Evolutionary conservation across 352 stramenopile genomes (phyloP), one percentile per base, ranked within the genome.

Genomic region (Globisporangium lucens): DNA sequence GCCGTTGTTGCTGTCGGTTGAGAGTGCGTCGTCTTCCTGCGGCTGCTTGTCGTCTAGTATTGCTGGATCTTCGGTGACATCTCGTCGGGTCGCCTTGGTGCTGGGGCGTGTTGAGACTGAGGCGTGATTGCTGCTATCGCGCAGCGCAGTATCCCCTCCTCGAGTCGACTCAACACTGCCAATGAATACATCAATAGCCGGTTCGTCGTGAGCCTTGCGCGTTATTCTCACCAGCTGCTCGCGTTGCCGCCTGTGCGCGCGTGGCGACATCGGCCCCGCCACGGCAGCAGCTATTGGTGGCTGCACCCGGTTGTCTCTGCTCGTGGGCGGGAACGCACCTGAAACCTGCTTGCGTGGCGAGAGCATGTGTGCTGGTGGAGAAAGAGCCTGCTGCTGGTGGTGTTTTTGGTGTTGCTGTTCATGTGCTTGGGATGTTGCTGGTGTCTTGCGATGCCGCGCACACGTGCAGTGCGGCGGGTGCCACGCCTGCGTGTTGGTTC

Each of bases 401-500:
- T 17, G 30, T n/a, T 24, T 24, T 24, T 24, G 24, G 24, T 61
- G 56, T 20, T 61, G 56, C 38, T 20, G 38, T 6, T 60, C 29
- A 1, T 41, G 41, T 12, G 24, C 3, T 63, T 27, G 22, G 0
- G 22, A n/a, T 22, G 35, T 33, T 49, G 46, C 24, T 43, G 12
- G 38, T 46, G 58, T 27, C 4, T 67, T 59, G 35, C 60, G 61
- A 49, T 85, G 77, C 20, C 75, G 67, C 4, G 69, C 64, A 17
- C 75, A 80, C n/a, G 79, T 74, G 53, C 77, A 84, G 33, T 78
- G 65, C 24, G 70, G 72, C 36, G 76, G 75, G 52, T 83, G 78
- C 63, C 62, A 71, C n/a, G 66, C 60, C 66, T 76, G 72, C 22
- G 80, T 76, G 49, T 76, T 75, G 24, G 74, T 75, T 9, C 78